phyloP scores from a whole-genome alignment of 1,139 yeast genomes.

The Arxiozyma telluris region DNA sequence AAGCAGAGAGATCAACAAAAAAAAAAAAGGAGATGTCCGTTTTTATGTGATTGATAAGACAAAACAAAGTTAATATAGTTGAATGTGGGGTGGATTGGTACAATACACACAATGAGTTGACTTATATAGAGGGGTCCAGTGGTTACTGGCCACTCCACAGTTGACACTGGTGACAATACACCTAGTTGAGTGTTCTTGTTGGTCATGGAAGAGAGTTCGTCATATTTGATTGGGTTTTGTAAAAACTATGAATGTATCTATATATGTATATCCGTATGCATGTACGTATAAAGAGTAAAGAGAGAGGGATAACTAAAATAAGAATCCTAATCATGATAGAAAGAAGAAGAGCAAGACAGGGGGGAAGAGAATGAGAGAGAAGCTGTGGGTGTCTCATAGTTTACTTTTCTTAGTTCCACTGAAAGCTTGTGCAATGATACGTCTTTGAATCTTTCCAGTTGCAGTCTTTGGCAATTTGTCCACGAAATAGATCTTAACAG shows the following conservation, averaged over 20 bases:
- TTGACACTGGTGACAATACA: neutral
- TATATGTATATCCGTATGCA: neutral
- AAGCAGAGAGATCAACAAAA: too few relatives aligned
- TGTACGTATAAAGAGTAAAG: neutral
- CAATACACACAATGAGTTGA: too few relatives aligned
- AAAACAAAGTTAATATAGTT: too few relatives aligned
- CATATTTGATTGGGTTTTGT: neutral
- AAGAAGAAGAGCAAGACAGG: too few relatives aligned
- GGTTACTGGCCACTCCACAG: too few relatives aligned
- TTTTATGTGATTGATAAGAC: too few relatives aligned
- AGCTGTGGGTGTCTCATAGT: slow-evolving; percentile 15
- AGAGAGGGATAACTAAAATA: neutral
- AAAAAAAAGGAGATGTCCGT: too few relatives aligned
- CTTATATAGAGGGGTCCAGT: too few relatives aligned
- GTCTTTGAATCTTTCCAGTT: slow-evolving; percentile 61
- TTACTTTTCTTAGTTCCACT: slow-evolving; percentile 30
- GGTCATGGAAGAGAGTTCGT: neutral
- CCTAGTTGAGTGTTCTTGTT: neutral
- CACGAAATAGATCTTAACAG: slow-evolving; percentile 47
- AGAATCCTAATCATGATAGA: neutral
- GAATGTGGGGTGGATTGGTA: too few relatives aligned
- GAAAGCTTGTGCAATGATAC: slow-evolving; percentile 44
- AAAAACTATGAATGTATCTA: too few relatives aligned
- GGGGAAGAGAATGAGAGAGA: neutral
- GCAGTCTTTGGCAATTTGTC: slow-evolving; percentile 59